Base-by-base conservation (phyloP, 2,329 filamentous ascomycete genomes). In the Proliferodiscus dingleyae region DNA sequence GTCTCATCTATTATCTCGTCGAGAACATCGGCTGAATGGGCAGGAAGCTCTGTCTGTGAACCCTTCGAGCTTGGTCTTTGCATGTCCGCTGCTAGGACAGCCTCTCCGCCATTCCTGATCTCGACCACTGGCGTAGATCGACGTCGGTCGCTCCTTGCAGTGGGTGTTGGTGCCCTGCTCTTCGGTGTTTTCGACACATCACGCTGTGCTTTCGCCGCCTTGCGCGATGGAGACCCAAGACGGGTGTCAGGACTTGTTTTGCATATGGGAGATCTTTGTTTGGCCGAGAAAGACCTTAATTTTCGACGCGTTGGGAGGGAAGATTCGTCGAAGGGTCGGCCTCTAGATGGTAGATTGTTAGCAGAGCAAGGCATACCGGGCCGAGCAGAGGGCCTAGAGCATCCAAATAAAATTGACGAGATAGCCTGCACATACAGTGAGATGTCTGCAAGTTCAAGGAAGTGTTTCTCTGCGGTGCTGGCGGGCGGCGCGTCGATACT, bases 361-460 rank as follows among this genome's bases (percentile, higher is more conserved):
- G 55, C 42, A 55, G 43, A 45, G 45, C 32, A 47, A 45, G 49
- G 62, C 37, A n/a, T 50, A 36, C 37, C 28, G 28, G 8, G 24
- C n/a, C 23, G 34, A 41, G 22, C 21, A 44, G 37, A 53, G 61
- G 22, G 56, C 43, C 49, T 23, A 46, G 37, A 38, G 39, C 37
- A 34, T 19, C 42, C 34, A 43, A 51, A 42, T 50, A 42, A 48
- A 40, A 42, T 51, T 45, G 26, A 44, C 37, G 41, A 53, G 56
- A 52, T 51, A 15, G 33, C 56, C 45, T 37, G 11, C 49, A 76
- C 79, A 48, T 77, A 83, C 80, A 78, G 73, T 56, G 76, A 64
- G 47, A 83, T 74, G 60, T 82, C 78, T 54, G 71, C 73, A 37
- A 71, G 72, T 56, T 77, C 70, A 46, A 81, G 65, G 51, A 81